Evolutionary conservation across 768 basidiomycete genomes (phyloP).

Genomic region (Pleurotus tuber-regium): DNA sequence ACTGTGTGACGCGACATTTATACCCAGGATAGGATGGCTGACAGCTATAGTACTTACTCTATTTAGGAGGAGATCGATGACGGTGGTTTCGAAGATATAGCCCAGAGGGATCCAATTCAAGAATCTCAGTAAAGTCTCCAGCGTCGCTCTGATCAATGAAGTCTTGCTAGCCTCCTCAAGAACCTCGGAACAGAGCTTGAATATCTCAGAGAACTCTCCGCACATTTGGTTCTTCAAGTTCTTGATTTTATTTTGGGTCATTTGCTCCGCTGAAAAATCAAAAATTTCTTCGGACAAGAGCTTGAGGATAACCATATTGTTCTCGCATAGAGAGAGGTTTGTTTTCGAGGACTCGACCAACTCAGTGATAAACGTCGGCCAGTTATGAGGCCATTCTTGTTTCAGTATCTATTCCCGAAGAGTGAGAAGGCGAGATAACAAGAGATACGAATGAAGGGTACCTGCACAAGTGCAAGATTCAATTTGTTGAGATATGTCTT

Average conservation of each 20-base stretch:
- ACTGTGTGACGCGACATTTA: slow-evolving; percentile 47
- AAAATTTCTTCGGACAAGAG: slow-evolving; percentile 99
- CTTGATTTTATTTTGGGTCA: slow-evolving; percentile 98
- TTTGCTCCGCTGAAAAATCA: slow-evolving; percentile 96
- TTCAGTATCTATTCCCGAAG: slow-evolving; percentile 75
- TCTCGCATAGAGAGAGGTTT: slow-evolving; percentile 95
- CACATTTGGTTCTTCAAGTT: slow-evolving; percentile 98
- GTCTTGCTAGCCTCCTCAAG: slow-evolving; percentile 96
- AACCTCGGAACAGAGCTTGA: slow-evolving; percentile 95
- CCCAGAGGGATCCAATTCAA: slow-evolving; percentile 99
- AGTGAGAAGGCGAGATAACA: slow-evolving; percentile 13
- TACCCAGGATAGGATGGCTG: slow-evolving; percentile 10
- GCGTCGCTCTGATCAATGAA: slow-evolving; percentile 88
- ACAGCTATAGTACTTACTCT: slow-evolving; percentile 57
- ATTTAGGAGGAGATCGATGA: slow-evolving; percentile 90
- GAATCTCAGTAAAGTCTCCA: slow-evolving; percentile 94
- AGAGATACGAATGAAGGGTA: slow-evolving; percentile 29
- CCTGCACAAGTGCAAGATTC: slow-evolving; percentile 94
- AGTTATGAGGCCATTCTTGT: slow-evolving; percentile 99
- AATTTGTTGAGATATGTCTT: slow-evolving; percentile 96
- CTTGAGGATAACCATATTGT: slow-evolving; percentile 99
- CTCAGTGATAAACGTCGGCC: slow-evolving; percentile 97
- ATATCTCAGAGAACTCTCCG: slow-evolving; percentile 95
- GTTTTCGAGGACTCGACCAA: slow-evolving; percentile 97
- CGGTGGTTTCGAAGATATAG: slow-evolving; percentile 97